Percentiles rank a stretch among this genome's conserved stretches.
These are phyloP conservation scores for Trichoderma afroharzianum DNA, from an alignment of 2,329 filamentous ascomycete species.

Conservation along the genomic window DNA sequence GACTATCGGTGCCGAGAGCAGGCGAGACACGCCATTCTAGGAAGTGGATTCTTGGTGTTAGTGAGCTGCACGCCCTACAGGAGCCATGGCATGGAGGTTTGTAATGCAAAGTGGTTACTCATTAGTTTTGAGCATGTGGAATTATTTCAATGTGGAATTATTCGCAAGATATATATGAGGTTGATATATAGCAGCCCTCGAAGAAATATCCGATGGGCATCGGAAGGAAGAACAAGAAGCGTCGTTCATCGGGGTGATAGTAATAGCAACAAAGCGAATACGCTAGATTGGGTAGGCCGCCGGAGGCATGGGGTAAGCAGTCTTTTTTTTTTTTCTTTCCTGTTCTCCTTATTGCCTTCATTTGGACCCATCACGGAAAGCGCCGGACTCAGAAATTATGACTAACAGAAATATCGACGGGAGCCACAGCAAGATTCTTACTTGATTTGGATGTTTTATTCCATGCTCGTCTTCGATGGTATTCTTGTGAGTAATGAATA, in stretches of 20 bases:
- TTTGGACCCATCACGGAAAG: conserved; percentile 9
- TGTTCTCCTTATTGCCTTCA: neutral
- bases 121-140: neutral
- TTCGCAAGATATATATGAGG: neutral
- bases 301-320: neutral
- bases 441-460: neutral
- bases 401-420: conserved; percentile 4
- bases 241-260: neutral
- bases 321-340: neutral
- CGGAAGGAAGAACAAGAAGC: neutral
- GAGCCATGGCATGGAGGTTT: neutral
- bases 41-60: conserved; percentile 8
- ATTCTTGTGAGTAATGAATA: neutral
- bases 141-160: neutral
- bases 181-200: neutral
- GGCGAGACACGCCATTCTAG: neutral
- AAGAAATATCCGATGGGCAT: neutral
- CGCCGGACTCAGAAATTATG: conserved; percentile 11
- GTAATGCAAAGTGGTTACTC: neutral
- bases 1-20: neutral
- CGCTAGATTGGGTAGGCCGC: neutral
- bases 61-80: neutral
- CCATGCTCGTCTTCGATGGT: neutral
- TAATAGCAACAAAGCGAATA: neutral
- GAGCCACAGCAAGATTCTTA: neutral